Conservation (phyloP, 768 basidiomycete genomes). For the Scleroderma bovista region DNA sequence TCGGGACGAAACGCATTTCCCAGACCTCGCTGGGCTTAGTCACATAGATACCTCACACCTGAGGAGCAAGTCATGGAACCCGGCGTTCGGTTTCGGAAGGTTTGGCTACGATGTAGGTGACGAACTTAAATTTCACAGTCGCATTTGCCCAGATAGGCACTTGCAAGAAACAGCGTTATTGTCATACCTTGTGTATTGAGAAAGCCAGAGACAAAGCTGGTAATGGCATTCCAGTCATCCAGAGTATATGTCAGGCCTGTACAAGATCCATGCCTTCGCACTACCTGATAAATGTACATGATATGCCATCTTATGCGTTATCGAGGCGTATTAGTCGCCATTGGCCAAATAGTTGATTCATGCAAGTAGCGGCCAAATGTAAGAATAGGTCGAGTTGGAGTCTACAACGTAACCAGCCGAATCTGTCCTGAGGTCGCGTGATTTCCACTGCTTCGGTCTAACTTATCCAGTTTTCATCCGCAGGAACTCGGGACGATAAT, state of each 20-base stretch:
- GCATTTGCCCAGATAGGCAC: constrained; percentile 32
- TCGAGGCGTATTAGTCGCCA: neutral
- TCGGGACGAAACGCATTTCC: constrained; percentile 47
- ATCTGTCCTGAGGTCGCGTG: too few relatives aligned
- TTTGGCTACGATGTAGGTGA: neutral
- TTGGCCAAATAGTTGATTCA: neutral
- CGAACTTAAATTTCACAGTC: constrained; percentile 7
- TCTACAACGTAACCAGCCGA: too few relatives aligned
- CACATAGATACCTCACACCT: constrained; percentile 45
- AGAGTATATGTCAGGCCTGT: constrained; percentile 19
- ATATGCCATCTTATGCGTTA: neutral
- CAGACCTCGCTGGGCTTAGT: constrained; percentile 49
- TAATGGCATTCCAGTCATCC: constrained; percentile 19
- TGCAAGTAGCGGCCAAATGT: neutral
- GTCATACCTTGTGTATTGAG: constrained; percentile 18
- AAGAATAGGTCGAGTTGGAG: too few relatives aligned
- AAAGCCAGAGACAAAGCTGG: constrained; percentile 27
- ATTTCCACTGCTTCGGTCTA: too few relatives aligned
- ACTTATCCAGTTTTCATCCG: too few relatives aligned
- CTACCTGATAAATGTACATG: neutral
- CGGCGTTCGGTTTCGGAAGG: constrained; percentile 23
- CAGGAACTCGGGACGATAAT: too few relatives aligned
- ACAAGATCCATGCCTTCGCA: neutral
- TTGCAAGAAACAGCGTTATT: constrained; percentile 30
- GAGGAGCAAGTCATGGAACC: constrained; percentile 11